These are phyloP conservation scores for Singerocomus inundabilis DNA, from an alignment of 1,284 basidiomycete genomes.

Conservation along the genomic window DNA sequence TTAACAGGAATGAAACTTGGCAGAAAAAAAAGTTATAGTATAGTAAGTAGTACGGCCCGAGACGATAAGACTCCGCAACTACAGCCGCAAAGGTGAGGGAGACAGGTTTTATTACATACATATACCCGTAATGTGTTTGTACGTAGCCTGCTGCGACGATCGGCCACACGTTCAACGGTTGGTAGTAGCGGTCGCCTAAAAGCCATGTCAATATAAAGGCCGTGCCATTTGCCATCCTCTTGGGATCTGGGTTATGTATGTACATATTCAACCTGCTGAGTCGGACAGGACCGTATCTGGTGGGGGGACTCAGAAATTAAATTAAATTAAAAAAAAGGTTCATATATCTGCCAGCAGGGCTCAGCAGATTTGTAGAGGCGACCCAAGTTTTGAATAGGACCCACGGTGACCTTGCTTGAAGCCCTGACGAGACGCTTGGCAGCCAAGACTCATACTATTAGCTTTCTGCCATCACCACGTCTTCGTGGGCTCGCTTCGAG, in stretches of 20 bases:
- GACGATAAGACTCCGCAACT: too few relatives aligned
- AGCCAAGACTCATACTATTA: too few relatives aligned
- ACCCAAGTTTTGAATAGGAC: background rate
- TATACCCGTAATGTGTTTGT: conserved; percentile 15
- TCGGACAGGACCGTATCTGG: background rate
- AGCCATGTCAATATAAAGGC: conserved; percentile 13
- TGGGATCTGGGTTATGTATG: conserved; percentile 18
- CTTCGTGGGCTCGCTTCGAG: background rate
- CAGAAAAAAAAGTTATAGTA: background rate
- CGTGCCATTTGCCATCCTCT: conserved; percentile 13
- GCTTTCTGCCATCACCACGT: background rate
- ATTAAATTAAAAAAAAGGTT: conserved; percentile 3
- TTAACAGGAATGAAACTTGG: conserved; percentile 28
- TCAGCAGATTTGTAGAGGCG: background rate
- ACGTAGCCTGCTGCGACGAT: conserved; percentile 31
- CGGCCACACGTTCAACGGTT: conserved; percentile 21
- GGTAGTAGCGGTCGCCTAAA: conserved; percentile 25
- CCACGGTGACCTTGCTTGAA: background rate
- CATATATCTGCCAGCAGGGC: conserved; percentile 10
- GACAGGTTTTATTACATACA: conserved; percentile 25
- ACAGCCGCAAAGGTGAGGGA: conserved; percentile 1
- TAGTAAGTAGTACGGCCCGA: too few relatives aligned
- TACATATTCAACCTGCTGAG: background rate
- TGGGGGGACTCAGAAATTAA: too few relatives aligned
- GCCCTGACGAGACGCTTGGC: too few relatives aligned